Evolutionary conservation across 2,329 filamentous ascomycete genomes (phyloP).

Genomic region (Ceratocystis papillata): DNA sequence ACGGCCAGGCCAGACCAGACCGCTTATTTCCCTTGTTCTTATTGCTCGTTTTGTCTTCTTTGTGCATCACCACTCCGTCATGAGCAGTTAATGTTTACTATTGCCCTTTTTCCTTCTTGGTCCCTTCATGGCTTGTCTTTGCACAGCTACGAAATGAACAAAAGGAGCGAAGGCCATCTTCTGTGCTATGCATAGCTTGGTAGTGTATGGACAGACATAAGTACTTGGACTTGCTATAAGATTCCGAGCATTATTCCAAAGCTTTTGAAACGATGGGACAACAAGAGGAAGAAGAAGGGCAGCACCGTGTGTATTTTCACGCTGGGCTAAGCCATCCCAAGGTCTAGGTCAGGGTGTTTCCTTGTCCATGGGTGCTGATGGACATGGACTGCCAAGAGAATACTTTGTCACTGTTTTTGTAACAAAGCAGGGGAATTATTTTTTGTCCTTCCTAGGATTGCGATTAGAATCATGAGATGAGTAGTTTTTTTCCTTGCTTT

Average conservation of each 20-base stretch:
- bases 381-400: conserved; percentile 5
- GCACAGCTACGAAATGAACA: not conserved
- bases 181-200: conserved; percentile 5
- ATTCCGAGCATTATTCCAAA: not conserved
- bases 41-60: not conserved
- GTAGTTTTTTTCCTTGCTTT: not conserved
- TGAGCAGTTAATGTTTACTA: not conserved
- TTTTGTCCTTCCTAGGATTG: not conserved
- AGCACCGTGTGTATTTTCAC: not conserved
- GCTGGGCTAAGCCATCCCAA: not conserved
- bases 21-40: not conserved
- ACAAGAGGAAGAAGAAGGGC: not conserved
- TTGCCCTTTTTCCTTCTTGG: not conserved
- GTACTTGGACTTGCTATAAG: not conserved
- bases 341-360: not conserved
- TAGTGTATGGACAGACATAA: not conserved
- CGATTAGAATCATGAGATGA: not conserved
- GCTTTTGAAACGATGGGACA: not conserved
- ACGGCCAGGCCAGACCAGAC: conserved; percentile 1
- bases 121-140: not conserved
- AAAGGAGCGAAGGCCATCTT: conserved; percentile 1
- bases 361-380: not conserved
- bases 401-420: not conserved
- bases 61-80: not conserved
- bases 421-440: not conserved